phyloP scores from a whole-genome alignment of 73 alveolate species.

The Paramecium octaurelia region DNA sequence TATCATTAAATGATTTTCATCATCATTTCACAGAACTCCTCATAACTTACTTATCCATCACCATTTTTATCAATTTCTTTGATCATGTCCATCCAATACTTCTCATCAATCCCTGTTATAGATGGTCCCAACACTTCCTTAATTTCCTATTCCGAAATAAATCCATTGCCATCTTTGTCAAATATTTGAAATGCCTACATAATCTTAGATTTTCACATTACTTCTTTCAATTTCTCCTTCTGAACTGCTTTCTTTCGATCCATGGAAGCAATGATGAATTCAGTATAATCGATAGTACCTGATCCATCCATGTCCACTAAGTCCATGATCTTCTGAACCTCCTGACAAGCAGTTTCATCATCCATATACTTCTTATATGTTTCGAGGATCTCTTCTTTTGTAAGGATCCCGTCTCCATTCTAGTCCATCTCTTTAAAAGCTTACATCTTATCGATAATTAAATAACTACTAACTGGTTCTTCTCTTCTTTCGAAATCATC shows the following conservation, averaged over 20 bases:
- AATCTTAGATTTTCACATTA: not conserved
- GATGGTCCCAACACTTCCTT: conserved; percentile 58
- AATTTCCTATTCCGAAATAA: conserved; percentile 57
- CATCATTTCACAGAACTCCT: conserved; percentile 81
- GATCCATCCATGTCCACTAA: conserved; percentile 71
- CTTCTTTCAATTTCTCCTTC: conserved; percentile 57
- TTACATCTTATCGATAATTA: conserved; percentile 11
- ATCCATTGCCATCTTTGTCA: conserved; percentile 68
- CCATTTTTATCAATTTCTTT: conserved; percentile 80
- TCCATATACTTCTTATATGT: conserved; percentile 70
- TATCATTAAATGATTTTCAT: conserved; percentile 56
- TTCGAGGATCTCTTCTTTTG: conserved; percentile 70
- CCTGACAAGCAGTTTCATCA: conserved; percentile 65
- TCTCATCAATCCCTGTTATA: conserved; percentile 59
- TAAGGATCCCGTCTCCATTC: conserved; percentile 76
- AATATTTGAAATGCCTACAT: conserved; percentile 47
- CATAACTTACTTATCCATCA: conserved; percentile 82
- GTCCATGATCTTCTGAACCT: conserved; percentile 72
- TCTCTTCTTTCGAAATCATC: conserved; percentile 57
- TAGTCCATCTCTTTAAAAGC: conserved; percentile 58
- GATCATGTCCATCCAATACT: conserved; percentile 54
- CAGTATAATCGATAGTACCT: conserved; percentile 75
- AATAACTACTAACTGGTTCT: conserved; percentile 46
- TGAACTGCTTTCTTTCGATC: conserved; percentile 65
- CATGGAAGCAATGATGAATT: conserved; percentile 69